A percentile compares a stretch with the other conserved stretches of the same genome.
Conservation (phyloP, 495 filamentous ascomycete species). For the Neurospora sp. region DNA sequence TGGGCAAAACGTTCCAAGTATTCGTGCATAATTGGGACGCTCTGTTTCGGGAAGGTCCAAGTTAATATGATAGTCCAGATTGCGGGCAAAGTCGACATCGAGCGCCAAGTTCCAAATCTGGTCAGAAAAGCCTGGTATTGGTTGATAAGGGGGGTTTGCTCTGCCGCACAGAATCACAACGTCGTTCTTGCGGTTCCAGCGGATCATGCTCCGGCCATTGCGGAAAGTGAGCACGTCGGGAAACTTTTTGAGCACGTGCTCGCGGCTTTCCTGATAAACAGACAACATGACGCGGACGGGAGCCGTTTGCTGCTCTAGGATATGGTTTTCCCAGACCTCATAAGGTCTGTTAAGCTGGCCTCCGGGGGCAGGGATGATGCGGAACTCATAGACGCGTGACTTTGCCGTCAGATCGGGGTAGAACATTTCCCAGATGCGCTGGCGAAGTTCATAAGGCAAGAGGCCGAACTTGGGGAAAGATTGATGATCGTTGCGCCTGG, state of each 20-base stretch:
- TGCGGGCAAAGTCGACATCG: not conserved
- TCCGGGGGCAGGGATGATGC: not conserved
- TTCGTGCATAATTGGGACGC: too few relatives aligned
- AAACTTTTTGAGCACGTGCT: slow-evolving; percentile 18
- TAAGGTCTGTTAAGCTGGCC: not conserved
- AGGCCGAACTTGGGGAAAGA: slow-evolving; percentile 30
- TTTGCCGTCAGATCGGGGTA: slow-evolving; percentile 24
- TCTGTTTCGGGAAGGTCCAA: too few relatives aligned
- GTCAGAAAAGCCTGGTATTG: slow-evolving; percentile 7
- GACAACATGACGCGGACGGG: slow-evolving; percentile 22
- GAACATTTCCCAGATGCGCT: slow-evolving; percentile 30
- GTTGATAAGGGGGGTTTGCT: not conserved
- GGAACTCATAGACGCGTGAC: slow-evolving; percentile 17
- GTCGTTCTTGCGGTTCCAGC: slow-evolving; percentile 25
- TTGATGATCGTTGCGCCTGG: slow-evolving; percentile 5
- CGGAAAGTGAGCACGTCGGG: slow-evolving; percentile 22
- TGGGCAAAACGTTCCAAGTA: too few relatives aligned
- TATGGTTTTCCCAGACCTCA: slow-evolving; percentile 6
- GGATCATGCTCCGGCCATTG: slow-evolving; percentile 7
- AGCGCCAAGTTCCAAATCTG: slow-evolving; percentile 15
- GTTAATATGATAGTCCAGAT: too few relatives aligned
- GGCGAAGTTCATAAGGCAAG: slow-evolving; percentile 31
- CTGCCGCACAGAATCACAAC: slow-evolving; percentile 8
- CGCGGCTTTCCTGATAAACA: slow-evolving; percentile 24
- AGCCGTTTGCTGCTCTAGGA: slow-evolving; percentile 20